Base-by-base conservation (phyloP, 345 rosid species). In the Populus davidiana region DNA sequence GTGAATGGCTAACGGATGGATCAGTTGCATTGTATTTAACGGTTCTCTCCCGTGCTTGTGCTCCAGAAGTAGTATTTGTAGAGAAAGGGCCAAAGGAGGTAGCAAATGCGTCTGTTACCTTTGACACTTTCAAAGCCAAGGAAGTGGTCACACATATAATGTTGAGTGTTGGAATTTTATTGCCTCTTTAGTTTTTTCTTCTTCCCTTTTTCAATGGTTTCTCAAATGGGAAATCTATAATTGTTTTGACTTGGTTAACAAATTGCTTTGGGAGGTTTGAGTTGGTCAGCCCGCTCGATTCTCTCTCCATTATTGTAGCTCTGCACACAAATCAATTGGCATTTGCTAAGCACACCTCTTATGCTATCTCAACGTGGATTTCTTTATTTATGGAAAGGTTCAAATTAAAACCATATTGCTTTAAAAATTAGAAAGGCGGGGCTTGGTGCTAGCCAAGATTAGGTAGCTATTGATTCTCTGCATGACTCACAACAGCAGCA, bases 61-160 rank as follows among this genome's bases (percentile, higher is more conserved):
- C 29, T 17, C 10, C 21, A 10, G 7, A 56, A 38, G 20, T 6
- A 2, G 71, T 1, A 39, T 7, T 5, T 21, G 52, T 13, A 25
- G 25, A 9, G 18, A 73, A 25, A 61, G 33, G 44, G 5, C 62
- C 2, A 38, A 16, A 23, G 10, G 2, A n/a, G 33, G 1, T 1
- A 70, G 18, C 25, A 14, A 16, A 23, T 56, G 35, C 5, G 4
- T 67, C 10, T 50, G 25, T 2, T 17, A 69, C 11, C 31, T 56
- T 82, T 82, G 81, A 82, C 81, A 36, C 17, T 33, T 82, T 82
- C 85, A 75, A 78, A 74, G 79, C 29, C 67, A 29, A 77, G 31
- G 78, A 81, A 77, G 49, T 56, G 79, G 81, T 74, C 79, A 7
- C 35, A 49, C 5, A 20, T n/a, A 9, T 54, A 23, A 10, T 10